Percentiles rank a stretch among this genome's conserved stretches.
phyloP scores from a whole-genome alignment of 1,139 yeast species.

The Debaryomycetaceae sp. region DNA sequence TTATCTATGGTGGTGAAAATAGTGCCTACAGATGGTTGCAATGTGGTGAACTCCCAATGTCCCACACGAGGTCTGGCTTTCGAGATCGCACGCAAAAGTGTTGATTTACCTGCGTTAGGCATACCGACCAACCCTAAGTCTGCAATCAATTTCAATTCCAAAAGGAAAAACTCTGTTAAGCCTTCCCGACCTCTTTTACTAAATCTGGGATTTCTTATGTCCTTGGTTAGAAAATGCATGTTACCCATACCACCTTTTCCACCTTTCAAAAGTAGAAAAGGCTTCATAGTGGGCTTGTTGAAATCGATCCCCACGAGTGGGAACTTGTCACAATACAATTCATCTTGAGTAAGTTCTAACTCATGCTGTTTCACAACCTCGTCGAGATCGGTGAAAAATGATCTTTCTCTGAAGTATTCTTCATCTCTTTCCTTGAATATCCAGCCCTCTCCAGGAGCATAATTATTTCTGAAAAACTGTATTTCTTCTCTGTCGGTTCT shows the following conservation, averaged over 20 bases:
- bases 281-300: conserved; percentile 57
- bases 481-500: conserved; percentile 26
- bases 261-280: conserved; percentile 72
- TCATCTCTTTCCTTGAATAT: conserved; percentile 71
- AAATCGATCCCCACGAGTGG: conserved; percentile 82
- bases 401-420: conserved; percentile 61
- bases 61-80: conserved; percentile 90
- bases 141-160: conserved; percentile 85
- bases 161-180: conserved; percentile 60
- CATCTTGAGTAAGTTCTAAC: conserved; percentile 55
- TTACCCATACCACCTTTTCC: conserved; percentile 96
- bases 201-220: conserved; percentile 85
- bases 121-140: conserved; percentile 92
- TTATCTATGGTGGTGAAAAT: conserved; percentile 64
- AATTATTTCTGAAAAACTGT: conserved; percentile 57
- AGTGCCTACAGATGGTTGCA: conserved; percentile 90
- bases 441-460: conserved; percentile 81
- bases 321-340: conserved; percentile 60
- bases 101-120: conserved; percentile 96
- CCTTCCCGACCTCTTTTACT: conserved; percentile 77
- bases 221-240: conserved; percentile 85
- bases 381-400: conserved; percentile 63
- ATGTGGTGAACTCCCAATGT: conserved; percentile 95
- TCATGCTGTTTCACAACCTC: conserved; percentile 66
- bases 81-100: conserved; percentile 83